Evolutionary conservation across 805 yeast species (phyloP).

Genomic region (Teunomyces kruisii): DNA sequence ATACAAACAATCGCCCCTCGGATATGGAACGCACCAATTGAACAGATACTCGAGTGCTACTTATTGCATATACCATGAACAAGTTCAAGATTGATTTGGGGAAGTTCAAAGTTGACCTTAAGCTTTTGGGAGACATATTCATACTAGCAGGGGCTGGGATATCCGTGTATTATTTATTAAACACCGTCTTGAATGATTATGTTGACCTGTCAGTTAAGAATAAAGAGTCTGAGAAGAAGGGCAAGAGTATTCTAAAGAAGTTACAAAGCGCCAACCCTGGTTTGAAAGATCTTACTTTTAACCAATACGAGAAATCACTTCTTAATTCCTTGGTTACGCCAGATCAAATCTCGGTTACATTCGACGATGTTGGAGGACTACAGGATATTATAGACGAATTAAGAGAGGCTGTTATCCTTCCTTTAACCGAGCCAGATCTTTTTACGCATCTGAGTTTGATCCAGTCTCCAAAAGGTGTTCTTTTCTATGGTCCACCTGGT

Average conservation of each 20-base stretch:
- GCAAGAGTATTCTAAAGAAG: slow-evolving; percentile 43
- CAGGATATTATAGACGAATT: slow-evolving; percentile 80
- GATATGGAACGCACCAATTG: background rate
- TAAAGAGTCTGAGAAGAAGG: slow-evolving; percentile 63
- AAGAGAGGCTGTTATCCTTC: slow-evolving; percentile 84
- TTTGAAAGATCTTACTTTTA: slow-evolving; percentile 50
- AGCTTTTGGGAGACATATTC: slow-evolving; percentile 42
- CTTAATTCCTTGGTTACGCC: slow-evolving; percentile 81
- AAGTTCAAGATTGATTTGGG: slow-evolving; percentile 36
- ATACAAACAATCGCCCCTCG: background rate
- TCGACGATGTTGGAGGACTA: slow-evolving; percentile 87
- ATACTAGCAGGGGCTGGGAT: slow-evolving; percentile 60
- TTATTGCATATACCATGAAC: slow-evolving; percentile 20
- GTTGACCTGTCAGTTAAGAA: slow-evolving; percentile 36
- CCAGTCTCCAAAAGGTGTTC: slow-evolving; percentile 92
- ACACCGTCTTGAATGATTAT: slow-evolving; percentile 36
- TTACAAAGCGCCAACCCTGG: slow-evolving; percentile 55
- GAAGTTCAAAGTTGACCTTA: slow-evolving; percentile 38
- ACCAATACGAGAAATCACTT: slow-evolving; percentile 75
- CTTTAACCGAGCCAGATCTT: slow-evolving; percentile 71
- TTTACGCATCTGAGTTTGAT: slow-evolving; percentile 67
- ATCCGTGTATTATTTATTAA: slow-evolving; percentile 64
- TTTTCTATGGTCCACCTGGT: slow-evolving; percentile 94
- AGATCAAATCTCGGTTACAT: slow-evolving; percentile 72
- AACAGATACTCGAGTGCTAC: background rate